Base-by-base conservation (phyloP, 2,329 filamentous ascomycete species). In the Penicillium glabrum region DNA sequence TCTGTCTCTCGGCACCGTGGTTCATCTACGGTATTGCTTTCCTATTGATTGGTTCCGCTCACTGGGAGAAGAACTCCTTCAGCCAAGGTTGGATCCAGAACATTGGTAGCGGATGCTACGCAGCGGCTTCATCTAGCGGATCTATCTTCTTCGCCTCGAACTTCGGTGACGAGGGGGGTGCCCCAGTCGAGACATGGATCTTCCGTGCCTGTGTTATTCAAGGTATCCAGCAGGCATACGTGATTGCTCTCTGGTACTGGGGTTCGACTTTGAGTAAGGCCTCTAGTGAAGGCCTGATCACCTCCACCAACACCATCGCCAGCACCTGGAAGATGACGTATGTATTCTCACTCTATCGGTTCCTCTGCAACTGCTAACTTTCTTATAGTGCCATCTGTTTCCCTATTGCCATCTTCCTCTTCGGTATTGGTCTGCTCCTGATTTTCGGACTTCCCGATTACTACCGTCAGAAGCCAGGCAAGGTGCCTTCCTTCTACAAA, bases 171-270 rank as follows among this genome's bases (percentile, higher is more conserved):
- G 84, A 87, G 74, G 83, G 82, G 46, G 85, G 85, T 53, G 80
- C 82, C 11, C 83, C 85, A 9, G 82, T 87, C 39, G 84, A 83
- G 66, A 80, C 83, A 27, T 88, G 85, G 85, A 84, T 86, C 23
- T 86, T 85, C 74, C 81, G 86, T 49, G 86, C 86, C 13, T 86
- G 85, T 65, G 72, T 85, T 9, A 86, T 89, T 55, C 85, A 88
- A 69, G 86, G 86, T 45, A 84, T 84, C 13, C 86, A 88, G 65
- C 86, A 89, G 67, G 76, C 86, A 57, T 89, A 88, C 67, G 79
- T 87, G 53, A 81, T 85, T 39, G 82, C 79, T 2, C 77, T 89
- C 10, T 89, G 86, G 86, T 87, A 83, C 68, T 89, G 86, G 86
- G 86, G 86, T 39, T 79, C 80, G 5, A 77, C 80, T 51, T 75